Conservation (phyloP, 2,329 filamentous ascomycete genomes). For the Cladosporium cucumerinum region DNA sequence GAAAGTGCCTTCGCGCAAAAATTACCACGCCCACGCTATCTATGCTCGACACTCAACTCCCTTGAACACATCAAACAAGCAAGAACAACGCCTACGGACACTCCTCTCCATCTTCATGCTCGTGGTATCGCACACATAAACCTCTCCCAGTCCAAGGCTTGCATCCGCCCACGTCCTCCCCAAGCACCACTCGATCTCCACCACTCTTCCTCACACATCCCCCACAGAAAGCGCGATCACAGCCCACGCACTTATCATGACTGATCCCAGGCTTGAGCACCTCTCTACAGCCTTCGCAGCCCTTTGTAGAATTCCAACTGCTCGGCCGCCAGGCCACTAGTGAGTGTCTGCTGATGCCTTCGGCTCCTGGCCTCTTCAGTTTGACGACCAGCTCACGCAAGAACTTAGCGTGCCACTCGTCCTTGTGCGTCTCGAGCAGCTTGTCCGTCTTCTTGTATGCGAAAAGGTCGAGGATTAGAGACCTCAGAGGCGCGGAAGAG, state of each 20-base stretch:
- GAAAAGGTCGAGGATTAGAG: slow-evolving; percentile 49
- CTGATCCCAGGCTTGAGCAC: slow-evolving; percentile 40
- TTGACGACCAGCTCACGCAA: slow-evolving; percentile 46
- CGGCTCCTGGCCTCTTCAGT: slow-evolving; percentile 44
- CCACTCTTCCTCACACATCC: slow-evolving; percentile 37
- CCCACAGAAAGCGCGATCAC: slow-evolving; percentile 41
- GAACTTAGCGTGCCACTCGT: slow-evolving; percentile 49
- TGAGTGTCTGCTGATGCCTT: slow-evolving; percentile 42
- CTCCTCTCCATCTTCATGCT: slow-evolving; percentile 33
- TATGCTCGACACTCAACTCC: neutral
- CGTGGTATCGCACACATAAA: slow-evolving; percentile 37
- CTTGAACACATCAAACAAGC: neutral
- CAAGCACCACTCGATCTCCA: slow-evolving; percentile 26
- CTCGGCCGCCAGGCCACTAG: slow-evolving; percentile 41
- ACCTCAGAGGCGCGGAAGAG: slow-evolving; percentile 38
- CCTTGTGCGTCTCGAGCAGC: slow-evolving; percentile 44
- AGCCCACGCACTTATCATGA: slow-evolving; percentile 40
- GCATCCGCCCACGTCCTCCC: slow-evolving; percentile 36
- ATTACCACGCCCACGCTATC: neutral
- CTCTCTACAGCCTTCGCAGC: slow-evolving; percentile 40
- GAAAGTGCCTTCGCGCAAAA: neutral
- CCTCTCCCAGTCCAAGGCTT: slow-evolving; percentile 39
- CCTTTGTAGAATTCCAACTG: slow-evolving; percentile 31
- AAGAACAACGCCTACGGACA: neutral
- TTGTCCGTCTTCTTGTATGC: slow-evolving; percentile 53